Percentiles rank a stretch among this genome's conserved stretches.
These are phyloP conservation scores for Spizellomyces punctatus DNA, from an alignment of 192 early-diverging fungal species.

Conservation along the genomic window DNA sequence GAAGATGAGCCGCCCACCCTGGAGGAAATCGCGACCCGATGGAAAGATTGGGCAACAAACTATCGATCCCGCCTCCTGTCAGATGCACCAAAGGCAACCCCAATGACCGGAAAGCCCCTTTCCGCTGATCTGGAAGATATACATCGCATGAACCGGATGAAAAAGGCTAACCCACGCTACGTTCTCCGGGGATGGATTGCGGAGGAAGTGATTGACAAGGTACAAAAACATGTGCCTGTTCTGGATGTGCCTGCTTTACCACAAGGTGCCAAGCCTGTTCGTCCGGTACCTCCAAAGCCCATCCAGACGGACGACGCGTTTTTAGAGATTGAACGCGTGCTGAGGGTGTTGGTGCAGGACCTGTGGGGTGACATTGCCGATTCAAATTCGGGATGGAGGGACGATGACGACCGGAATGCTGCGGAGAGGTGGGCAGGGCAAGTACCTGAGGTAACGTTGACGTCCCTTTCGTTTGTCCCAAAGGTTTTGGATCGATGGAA, in stretches of 20 bases:
- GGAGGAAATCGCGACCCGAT: slow-evolving; percentile 11
- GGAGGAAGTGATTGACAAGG: slow-evolving; percentile 56
- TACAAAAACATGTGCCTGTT: neutral
- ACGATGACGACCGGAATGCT: slow-evolving; percentile 23
- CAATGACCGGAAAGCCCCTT: neutral
- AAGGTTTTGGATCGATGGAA: neutral
- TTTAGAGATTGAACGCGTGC: slow-evolving; percentile 30
- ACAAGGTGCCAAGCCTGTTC: neutral
- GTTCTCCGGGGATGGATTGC: slow-evolving; percentile 77
- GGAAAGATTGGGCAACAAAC: neutral
- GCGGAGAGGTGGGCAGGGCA: slow-evolving; percentile 38
- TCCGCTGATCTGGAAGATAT: neutral
- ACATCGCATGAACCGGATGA: slow-evolving; percentile 53
- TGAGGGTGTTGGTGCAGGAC: slow-evolving; percentile 41
- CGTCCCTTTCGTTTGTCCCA: too few species aligned
- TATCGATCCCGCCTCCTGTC: slow-evolving; percentile 2
- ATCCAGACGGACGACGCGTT: neutral
- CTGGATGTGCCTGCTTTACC: slow-evolving; percentile 7
- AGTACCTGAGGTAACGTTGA: slow-evolving; percentile 26
- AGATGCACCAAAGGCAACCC: neutral
- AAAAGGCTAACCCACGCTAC: slow-evolving; percentile 69
- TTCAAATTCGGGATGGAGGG: slow-evolving; percentile 32
- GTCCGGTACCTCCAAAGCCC: neutral
- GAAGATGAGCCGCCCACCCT: neutral
- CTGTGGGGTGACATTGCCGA: slow-evolving; percentile 45